phyloP scores from a whole-genome alignment of 257 asterid genomes.

The Perilla frutescens region DNA sequence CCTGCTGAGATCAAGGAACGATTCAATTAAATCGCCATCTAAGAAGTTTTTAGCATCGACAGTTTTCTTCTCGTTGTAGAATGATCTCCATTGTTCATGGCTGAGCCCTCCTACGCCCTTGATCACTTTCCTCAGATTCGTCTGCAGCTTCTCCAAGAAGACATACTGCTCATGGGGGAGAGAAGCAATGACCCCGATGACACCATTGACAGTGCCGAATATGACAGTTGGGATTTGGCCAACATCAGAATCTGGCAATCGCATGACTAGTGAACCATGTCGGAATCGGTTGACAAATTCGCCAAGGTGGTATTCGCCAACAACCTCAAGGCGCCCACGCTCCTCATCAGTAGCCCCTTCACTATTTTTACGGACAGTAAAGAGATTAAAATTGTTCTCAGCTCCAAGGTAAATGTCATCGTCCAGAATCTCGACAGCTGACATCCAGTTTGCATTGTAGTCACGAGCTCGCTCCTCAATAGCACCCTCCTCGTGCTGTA shows the following conservation, averaged over 20 bases:
- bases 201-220: conserved; percentile 95
- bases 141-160: conserved; percentile 85
- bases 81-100: conserved; percentile 98
- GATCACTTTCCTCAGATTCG: conserved; percentile 76
- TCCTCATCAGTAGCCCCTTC: conserved; percentile 99
- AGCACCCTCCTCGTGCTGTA: conserved; percentile 97
- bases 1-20: conserved; percentile 85
- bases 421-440: conserved; percentile 98
- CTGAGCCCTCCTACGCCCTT: conserved; percentile 96
- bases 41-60: conserved; percentile 80
- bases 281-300: conserved; percentile 90
- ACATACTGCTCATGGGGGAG: conserved; percentile 81
- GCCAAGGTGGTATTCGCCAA: conserved; percentile 97
- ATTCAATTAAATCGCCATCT: conserved; percentile 93
- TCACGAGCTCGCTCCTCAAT: conserved; percentile 98
- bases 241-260: conserved; percentile 89
- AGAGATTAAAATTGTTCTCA: conserved; percentile 83
- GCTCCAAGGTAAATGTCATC: conserved; percentile 94
- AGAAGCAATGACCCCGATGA: conserved; percentile 89
- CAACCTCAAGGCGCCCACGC: conserved; percentile 97
- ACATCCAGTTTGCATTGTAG: conserved; percentile 98
- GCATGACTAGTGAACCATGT: conserved; percentile 96
- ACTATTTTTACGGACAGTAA: conserved; percentile 88
- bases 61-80: conserved; percentile 87
- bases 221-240: conserved; percentile 95